Conservation (phyloP, 805 yeast genomes). For the Brettanomyces anomalus region DNA sequence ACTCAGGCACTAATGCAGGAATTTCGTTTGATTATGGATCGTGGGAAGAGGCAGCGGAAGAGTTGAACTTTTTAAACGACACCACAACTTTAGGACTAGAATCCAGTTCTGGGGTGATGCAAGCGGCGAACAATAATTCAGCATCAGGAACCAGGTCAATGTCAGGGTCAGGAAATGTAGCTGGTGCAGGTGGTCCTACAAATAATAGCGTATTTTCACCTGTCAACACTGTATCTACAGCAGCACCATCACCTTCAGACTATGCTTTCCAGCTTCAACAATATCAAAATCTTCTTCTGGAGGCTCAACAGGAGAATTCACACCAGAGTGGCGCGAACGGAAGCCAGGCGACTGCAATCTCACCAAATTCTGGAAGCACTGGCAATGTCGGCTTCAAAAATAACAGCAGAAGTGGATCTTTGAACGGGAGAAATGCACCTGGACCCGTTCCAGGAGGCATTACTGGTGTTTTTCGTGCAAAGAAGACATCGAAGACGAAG, state of each 20-base stretch:
- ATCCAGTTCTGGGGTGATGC: not conserved
- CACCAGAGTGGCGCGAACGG: not conserved
- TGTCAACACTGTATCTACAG: constrained; percentile 15
- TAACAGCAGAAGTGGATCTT: no score
- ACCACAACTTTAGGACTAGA: constrained; percentile 6
- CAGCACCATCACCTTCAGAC: constrained; percentile 22
- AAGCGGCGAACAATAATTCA: not conserved
- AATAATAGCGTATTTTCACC: constrained; percentile 6
- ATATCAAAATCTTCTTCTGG: constrained; percentile 24
- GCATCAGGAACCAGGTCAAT: not conserved
- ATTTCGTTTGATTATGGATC: constrained; percentile 18
- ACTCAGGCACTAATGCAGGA: no score
- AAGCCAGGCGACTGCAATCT: not conserved
- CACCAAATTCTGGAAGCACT: not conserved
- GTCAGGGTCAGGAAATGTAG: not conserved
- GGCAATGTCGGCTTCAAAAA: no score
- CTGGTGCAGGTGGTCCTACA: not conserved
- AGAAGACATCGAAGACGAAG: no score
- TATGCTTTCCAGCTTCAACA: constrained; percentile 26
- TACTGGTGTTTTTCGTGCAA: no score
- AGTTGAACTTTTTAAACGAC: constrained; percentile 17
- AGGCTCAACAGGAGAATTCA: constrained; percentile 15
- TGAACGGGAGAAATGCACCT: no score
- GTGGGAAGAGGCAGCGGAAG: constrained; percentile 23
- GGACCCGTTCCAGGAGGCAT: no score